Base-by-base conservation (phyloP, 208 protist species). In the Plasmodiophora brassicae region DNA sequence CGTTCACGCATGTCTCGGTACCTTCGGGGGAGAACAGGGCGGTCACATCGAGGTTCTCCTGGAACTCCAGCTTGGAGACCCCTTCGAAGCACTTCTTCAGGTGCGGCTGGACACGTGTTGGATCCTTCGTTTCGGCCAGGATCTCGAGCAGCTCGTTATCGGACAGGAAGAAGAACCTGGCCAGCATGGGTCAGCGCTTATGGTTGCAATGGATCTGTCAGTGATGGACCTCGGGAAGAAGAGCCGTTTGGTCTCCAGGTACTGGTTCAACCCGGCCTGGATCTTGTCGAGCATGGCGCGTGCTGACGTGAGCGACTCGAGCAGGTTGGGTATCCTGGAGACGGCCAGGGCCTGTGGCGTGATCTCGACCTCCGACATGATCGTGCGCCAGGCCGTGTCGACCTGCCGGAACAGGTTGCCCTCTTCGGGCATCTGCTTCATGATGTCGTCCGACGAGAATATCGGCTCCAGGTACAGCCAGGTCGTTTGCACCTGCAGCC, bases 401-500 rank as follows among this genome's bases (percentile, higher is more conserved):
- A 88, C 85, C 14, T 46, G 1, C 39, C 28, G 5, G n/a, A 88
- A 88, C 46, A 88, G 25, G 25, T 88, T 86, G 1, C 85, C 85
- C 38, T 88, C 54, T 32, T 94, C 93, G 0, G 97, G 98, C 53
- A 99, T 92, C 89, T 97, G 97, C 71, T 95, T 93, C 88, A 97
- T 97, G 88, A 99, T 99, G 89, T 98, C 97, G 78, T 97, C 95
- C 25, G 95, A 97, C 14, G 94, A 95, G 90, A 99, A 98, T 89
- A 99, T 98, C 91, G 97, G 98, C 91, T 98, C 96, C 20, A 99
- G 92, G 91, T 98, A 98, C 93, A 98, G 96, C 97, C 97, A 99
- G 84, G 94, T 95, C 43, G 95, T 96, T 90, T 99, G 98, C 78
- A 87, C 78, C 84, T 87, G 53, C 25, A 93, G 1, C 91, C 92